Conservation (phyloP, 2,329 filamentous ascomycete species). For the Xylogone sp. region DNA sequence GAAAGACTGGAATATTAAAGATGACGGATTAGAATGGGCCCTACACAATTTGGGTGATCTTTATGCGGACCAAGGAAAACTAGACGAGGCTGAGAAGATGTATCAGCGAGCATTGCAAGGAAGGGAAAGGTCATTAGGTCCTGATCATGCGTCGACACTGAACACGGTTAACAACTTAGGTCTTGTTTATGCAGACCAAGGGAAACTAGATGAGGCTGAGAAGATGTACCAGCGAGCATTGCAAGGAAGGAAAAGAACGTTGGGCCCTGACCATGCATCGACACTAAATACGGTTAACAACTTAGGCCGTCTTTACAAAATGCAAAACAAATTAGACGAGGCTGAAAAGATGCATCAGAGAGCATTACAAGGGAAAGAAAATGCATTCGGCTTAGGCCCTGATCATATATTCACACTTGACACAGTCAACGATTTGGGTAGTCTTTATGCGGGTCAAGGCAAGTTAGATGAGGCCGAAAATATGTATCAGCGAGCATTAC, state of each 20-base stretch:
- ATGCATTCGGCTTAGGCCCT: slow-evolving; percentile 16
- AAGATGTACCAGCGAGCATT: slow-evolving; percentile 10
- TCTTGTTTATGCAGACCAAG: slow-evolving; percentile 6
- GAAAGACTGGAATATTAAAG: slow-evolving; percentile 10
- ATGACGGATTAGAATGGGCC: slow-evolving; percentile 10
- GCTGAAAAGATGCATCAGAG: slow-evolving; percentile 8
- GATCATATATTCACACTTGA: slow-evolving; percentile 19
- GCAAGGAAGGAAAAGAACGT: slow-evolving; percentile 13
- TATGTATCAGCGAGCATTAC: not conserved
- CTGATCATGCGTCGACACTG: slow-evolving; percentile 2
- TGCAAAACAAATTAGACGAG: slow-evolving; percentile 6
- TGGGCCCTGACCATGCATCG: slow-evolving; percentile 18
- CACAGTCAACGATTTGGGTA: slow-evolving; percentile 6
- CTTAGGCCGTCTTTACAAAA: slow-evolving; percentile 6
- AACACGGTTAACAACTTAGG: slow-evolving; percentile 9
- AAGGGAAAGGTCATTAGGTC: slow-evolving; percentile 7
- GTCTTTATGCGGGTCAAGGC: not conserved
- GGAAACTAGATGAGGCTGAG: slow-evolving; percentile 4
- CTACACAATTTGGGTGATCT: slow-evolving; percentile 16
- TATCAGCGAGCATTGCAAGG: slow-evolving; percentile 12
- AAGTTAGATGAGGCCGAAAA: slow-evolving; percentile 1
- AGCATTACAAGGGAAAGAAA: slow-evolving; percentile 13
- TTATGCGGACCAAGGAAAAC: slow-evolving; percentile 17
- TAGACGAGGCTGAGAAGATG: slow-evolving; percentile 18
- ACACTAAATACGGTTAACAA: slow-evolving; percentile 9